phyloP scores from a whole-genome alignment of 169 alveolate species.

The Eimeria tenella region DNA sequence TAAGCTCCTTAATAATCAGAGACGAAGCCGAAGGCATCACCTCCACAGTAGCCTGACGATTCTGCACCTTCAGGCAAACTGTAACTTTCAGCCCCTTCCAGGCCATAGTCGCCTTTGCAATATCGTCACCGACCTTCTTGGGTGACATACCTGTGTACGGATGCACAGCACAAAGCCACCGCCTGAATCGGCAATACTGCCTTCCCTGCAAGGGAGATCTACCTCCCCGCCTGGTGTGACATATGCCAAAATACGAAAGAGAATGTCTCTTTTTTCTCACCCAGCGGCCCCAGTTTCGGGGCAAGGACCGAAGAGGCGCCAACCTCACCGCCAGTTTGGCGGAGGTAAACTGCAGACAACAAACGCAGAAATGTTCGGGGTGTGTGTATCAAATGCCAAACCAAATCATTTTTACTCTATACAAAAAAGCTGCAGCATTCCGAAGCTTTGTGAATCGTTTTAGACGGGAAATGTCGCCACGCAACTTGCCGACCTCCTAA shows the following conservation, averaged over 20 bases:
- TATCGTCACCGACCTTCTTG: slow-evolving; percentile 97
- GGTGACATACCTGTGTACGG: slow-evolving; percentile 82
- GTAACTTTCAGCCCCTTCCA: slow-evolving; percentile 97
- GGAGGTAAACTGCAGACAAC: slow-evolving; percentile 91
- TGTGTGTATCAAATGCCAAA: too few species aligned
- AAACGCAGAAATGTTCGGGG: background rate
- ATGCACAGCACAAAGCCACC: background rate
- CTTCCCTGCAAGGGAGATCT: too few species aligned
- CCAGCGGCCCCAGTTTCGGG: slow-evolving; percentile 99
- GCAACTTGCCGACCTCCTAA: background rate
- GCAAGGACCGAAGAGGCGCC: slow-evolving; percentile 98
- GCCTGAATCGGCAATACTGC: too few species aligned
- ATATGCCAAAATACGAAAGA: background rate
- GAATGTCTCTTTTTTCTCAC: slow-evolving; percentile 71
- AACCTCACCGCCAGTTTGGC: slow-evolving; percentile 98
- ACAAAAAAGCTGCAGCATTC: too few species aligned
- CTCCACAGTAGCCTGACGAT: slow-evolving; percentile 94
- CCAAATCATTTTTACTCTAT: too few species aligned
- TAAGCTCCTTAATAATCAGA: slow-evolving; percentile 95
- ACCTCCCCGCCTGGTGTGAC: too few species aligned
- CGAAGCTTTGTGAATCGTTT: too few species aligned
- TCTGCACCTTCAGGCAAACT: slow-evolving; percentile 85
- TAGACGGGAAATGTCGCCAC: too few species aligned
- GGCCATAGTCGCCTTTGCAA: slow-evolving; percentile 96
- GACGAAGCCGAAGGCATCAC: slow-evolving; percentile 98